phyloP scores from a whole-genome alignment of 1,284 basidiomycete genomes.

The Sanguinoderma infundibulare region DNA sequence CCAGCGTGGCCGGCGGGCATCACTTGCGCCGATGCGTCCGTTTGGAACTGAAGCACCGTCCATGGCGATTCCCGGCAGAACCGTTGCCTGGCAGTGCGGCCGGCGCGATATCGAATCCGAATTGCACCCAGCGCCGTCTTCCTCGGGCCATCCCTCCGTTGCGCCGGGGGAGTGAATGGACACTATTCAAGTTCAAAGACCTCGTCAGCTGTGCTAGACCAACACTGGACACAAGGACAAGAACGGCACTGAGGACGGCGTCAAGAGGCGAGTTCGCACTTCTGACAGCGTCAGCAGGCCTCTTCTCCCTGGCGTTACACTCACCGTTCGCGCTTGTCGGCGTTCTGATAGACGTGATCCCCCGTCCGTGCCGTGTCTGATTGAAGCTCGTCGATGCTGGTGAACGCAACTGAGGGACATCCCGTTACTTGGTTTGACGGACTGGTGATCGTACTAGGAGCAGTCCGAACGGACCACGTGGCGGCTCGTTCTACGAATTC shows the following conservation, averaged over 20 bases:
- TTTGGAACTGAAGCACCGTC: slow-evolving; percentile 4
- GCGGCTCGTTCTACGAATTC: neutral
- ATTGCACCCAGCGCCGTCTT: neutral
- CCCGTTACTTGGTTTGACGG: neutral
- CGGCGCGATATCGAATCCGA: neutral
- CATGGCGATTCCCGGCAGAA: slow-evolving; percentile 2
- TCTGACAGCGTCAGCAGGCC: slow-evolving; percentile 19
- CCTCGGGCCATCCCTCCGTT: neutral
- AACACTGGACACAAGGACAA: neutral
- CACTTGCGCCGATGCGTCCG: slow-evolving; percentile 8
- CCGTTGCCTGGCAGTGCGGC: neutral
- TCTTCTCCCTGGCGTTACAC: slow-evolving; percentile 8
- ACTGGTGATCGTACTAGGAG: neutral
- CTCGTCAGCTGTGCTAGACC: neutral
- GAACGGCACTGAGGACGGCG: neutral
- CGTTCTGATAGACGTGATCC: slow-evolving; percentile 7
- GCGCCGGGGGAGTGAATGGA: neutral
- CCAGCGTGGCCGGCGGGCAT: slow-evolving; percentile 9
- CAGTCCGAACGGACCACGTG: neutral
- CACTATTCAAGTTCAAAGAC: slow-evolving; percentile 1
- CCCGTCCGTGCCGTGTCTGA: too few relatives aligned
- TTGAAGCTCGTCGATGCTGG: neutral
- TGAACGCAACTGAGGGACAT: neutral
- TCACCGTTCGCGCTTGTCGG: slow-evolving; percentile 7
- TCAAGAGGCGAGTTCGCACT: neutral